Conservation (phyloP, 345 rosid genomes). For the Balakata baccata region DNA sequence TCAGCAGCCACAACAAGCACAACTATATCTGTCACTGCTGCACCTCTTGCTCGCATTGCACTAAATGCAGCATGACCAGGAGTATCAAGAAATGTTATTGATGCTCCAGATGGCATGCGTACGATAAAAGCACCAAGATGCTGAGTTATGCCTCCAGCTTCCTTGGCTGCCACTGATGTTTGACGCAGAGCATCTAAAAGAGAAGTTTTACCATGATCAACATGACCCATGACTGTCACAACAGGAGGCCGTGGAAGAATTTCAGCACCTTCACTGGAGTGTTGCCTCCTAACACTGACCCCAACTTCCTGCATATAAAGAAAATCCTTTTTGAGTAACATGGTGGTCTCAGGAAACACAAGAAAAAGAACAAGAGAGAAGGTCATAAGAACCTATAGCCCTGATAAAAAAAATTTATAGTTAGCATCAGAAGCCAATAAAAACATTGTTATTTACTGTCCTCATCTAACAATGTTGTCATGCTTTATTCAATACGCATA, state of each 20-base stretch:
- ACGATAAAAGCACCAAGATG: slow-evolving; percentile 93
- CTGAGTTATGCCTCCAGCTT: slow-evolving; percentile 99
- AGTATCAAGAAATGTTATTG: slow-evolving; percentile 89
- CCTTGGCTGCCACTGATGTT: slow-evolving; percentile 81
- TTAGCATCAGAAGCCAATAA: background rate
- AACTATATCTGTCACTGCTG: slow-evolving; percentile 88
- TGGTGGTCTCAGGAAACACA: background rate
- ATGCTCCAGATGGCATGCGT: slow-evolving; percentile 77
- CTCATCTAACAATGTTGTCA: background rate
- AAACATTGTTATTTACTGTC: background rate
- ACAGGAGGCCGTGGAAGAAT: slow-evolving; percentile 71
- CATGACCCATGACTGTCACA: slow-evolving; percentile 95
- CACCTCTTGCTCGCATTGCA: slow-evolving; percentile 96
- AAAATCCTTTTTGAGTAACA: slow-evolving; percentile 7
- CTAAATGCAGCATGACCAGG: slow-evolving; percentile 97
- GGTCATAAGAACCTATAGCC: background rate
- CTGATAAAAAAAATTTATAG: background rate
- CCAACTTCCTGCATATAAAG: slow-evolving; percentile 63
- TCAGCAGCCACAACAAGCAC: slow-evolving; percentile 96
- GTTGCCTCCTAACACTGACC: slow-evolving; percentile 65
- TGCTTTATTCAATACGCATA: background rate
- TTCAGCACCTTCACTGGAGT: slow-evolving; percentile 62
- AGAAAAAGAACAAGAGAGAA: background rate
- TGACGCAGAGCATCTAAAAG: slow-evolving; percentile 80
- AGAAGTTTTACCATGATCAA: slow-evolving; percentile 96